phyloP scores from a whole-genome alignment of 257 asterid genomes.

The Datura wrightii region DNA sequence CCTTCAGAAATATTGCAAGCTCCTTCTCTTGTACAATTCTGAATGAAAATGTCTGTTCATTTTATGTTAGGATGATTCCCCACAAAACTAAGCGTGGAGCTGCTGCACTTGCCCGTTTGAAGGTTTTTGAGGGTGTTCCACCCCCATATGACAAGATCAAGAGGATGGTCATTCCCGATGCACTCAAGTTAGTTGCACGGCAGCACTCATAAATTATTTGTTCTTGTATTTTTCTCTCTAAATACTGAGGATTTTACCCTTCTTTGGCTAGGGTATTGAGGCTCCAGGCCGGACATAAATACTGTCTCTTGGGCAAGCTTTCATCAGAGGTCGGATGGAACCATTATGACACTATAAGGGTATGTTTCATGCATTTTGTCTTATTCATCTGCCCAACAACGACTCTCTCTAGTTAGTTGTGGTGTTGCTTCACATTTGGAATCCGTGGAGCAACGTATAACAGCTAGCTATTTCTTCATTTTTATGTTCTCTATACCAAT shows the following conservation, averaged over 20 bases:
- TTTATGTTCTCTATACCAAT: not conserved
- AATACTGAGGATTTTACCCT: not conserved
- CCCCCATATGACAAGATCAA: slow-evolving; percentile 64
- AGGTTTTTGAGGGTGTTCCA: slow-evolving; percentile 64
- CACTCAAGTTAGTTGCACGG: slow-evolving; percentile 53
- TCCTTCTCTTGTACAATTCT: not conserved
- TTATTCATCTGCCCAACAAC: not conserved
- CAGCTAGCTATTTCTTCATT: not conserved
- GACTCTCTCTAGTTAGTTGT: not conserved
- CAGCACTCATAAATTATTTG: not conserved
- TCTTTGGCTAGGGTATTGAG: slow-evolving; percentile 23
- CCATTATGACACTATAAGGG: slow-evolving; percentile 25
- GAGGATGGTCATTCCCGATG: slow-evolving; percentile 70
- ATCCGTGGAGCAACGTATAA: not conserved
- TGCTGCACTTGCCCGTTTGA: slow-evolving; percentile 68
- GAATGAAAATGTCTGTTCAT: not conserved
- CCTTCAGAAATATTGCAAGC: not conserved
- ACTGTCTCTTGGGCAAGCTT: slow-evolving; percentile 31
- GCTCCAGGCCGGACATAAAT: slow-evolving; percentile 26
- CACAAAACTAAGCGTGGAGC: slow-evolving; percentile 70
- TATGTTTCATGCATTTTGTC: not conserved
- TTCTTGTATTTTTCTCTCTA: not conserved
- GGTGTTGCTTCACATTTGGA: not conserved
- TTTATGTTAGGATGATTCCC: slow-evolving; percentile 56
- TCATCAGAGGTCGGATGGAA: slow-evolving; percentile 32